Conservation (phyloP, 1,139 yeast genomes). For the Suhomyces yuchorum region DNA sequence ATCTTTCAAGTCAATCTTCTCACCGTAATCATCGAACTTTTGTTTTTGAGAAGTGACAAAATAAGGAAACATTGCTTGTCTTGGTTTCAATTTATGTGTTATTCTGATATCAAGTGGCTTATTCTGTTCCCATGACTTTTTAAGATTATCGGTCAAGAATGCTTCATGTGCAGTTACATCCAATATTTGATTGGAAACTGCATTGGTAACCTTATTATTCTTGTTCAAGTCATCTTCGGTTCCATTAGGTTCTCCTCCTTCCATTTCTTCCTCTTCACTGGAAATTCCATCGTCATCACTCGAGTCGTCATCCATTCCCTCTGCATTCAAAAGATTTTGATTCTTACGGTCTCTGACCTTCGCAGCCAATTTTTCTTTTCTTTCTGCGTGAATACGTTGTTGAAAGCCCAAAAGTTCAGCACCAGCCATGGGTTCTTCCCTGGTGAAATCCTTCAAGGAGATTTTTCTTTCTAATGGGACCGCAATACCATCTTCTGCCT, state of each 20-base stretch:
- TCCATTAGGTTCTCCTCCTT: conserved; percentile 1
- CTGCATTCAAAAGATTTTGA: conserved; percentile 53
- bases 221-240: conserved; percentile 17
- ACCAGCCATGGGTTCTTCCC: conserved; percentile 54
- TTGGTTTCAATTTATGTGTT: conserved; percentile 55
- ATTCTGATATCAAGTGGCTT: conserved; percentile 63
- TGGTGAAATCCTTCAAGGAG: conserved; percentile 34
- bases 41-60: conserved; percentile 54
- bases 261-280: conserved; percentile 9
- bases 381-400: conserved; percentile 42
- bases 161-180: conserved; percentile 47
- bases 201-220: not conserved
- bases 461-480: conserved; percentile 51
- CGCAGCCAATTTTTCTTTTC: conserved; percentile 51
- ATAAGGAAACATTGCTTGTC: conserved; percentile 78
- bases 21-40: conserved; percentile 85
- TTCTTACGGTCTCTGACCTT: conserved; percentile 60
- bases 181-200: conserved; percentile 17
- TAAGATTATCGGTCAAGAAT: conserved; percentile 42
- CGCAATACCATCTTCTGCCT: conserved; percentile 58
- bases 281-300: conserved; percentile 30
- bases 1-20: conserved; percentile 62
- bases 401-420: conserved; percentile 53
- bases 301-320: conserved; percentile 38
- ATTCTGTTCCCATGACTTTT: conserved; percentile 41